Evolutionary conservation across 2,329 filamentous ascomycete genomes (phyloP).

Genomic region (Trichoderma harzianum): DNA sequence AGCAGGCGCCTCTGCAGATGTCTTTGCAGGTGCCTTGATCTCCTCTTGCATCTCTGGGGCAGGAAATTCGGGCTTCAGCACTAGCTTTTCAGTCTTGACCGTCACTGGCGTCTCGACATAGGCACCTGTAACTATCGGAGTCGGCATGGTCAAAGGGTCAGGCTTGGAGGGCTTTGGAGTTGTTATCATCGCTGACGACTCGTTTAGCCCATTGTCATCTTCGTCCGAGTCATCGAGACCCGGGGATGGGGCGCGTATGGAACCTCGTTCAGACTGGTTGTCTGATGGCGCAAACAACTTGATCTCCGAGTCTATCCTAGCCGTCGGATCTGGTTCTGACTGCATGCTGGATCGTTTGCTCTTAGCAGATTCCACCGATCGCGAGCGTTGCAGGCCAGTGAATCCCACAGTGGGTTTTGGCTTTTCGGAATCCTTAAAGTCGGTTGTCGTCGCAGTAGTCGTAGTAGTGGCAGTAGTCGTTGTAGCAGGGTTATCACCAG

Average conservation of each 20-base stretch:
- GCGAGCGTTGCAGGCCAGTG: conserved; percentile 40
- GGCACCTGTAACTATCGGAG: conserved; percentile 53
- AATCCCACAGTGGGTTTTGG: conserved; percentile 46
- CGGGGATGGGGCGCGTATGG: conserved; percentile 48
- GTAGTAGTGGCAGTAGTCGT: not conserved
- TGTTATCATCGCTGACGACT: conserved; percentile 32
- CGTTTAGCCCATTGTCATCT: conserved; percentile 29
- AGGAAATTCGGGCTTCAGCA: conserved; percentile 22
- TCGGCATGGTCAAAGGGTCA: conserved; percentile 49
- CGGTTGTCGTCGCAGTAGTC: not conserved
- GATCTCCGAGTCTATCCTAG: conserved; percentile 55
- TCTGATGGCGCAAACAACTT: conserved; percentile 54
- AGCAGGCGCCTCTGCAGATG: conserved; percentile 16
- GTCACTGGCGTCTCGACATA: conserved; percentile 56
- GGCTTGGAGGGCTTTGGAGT: conserved; percentile 46
- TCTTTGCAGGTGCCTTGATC: conserved; percentile 22
- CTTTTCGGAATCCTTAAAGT: conserved; percentile 25
- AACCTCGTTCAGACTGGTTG: conserved; percentile 55
- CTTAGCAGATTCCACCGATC: conserved; percentile 44
- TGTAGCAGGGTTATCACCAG: conserved; percentile 8
- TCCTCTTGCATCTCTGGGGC: conserved; percentile 23
- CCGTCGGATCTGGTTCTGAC: conserved; percentile 53
- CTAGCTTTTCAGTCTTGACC: conserved; percentile 36
- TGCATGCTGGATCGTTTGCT: conserved; percentile 48
- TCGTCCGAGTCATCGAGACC: conserved; percentile 31